A percentile compares a stretch with the other conserved stretches of the same genome.
These are phyloP conservation scores for Fusarium lyarnte DNA, from an alignment of 2,329 filamentous ascomycete species.

Conservation along the genomic window DNA sequence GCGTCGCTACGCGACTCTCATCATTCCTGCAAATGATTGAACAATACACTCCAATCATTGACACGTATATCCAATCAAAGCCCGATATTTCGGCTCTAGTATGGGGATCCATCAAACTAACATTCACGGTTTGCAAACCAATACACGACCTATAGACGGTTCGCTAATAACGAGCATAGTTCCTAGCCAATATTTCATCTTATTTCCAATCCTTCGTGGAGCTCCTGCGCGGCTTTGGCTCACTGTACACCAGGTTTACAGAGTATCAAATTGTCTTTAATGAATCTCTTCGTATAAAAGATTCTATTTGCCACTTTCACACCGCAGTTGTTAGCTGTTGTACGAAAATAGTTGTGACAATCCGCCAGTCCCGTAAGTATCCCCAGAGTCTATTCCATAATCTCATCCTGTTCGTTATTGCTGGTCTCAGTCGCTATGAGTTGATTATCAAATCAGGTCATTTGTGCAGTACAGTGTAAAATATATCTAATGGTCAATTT, in stretches of 20 bases:
- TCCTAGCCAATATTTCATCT: conserved; percentile 24
- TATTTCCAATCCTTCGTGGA: conserved; percentile 32
- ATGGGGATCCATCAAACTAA: conserved; percentile 23
- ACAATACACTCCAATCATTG: conserved; percentile 15
- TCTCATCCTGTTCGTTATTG: no score
- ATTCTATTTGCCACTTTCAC: conserved; percentile 14
- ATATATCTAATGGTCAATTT: no score
- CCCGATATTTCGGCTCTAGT: conserved; percentile 11
- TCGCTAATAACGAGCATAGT: not conserved
- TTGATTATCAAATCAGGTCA: no score
- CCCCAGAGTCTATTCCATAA: no score
- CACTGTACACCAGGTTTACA: not conserved
- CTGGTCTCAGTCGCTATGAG: not conserved
- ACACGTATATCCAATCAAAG: conserved; percentile 17
- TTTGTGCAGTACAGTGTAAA: no score
- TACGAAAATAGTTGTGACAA: conserved; percentile 1
- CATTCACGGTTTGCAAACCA: conserved; percentile 6
- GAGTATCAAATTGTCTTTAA: conserved; percentile 19
- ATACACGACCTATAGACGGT: no score
- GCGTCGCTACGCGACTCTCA: conserved; percentile 7
- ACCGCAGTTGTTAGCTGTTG: conserved; percentile 13
- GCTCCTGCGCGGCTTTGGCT: conserved; percentile 14
- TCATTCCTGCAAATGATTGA: conserved; percentile 25
- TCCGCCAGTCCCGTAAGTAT: conserved; percentile 5
- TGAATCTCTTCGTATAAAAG: not conserved